Conservation (phyloP, 2,329 filamentous ascomycete genomes). For the Pseudocercospora fijiensis region DNA sequence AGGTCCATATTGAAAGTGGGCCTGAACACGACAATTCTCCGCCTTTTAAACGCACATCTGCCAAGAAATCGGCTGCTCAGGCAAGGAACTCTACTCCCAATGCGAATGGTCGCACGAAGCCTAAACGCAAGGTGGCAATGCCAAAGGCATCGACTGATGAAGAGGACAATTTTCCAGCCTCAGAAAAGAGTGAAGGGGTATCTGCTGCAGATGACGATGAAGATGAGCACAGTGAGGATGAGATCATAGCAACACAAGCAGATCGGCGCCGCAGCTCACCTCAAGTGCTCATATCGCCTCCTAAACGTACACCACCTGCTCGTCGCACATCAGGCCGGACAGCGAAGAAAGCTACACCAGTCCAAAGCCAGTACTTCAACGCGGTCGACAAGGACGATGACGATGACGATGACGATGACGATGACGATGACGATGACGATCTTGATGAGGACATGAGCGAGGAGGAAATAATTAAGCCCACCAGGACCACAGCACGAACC, state of each 20-base stretch:
- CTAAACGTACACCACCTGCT: constrained; percentile 13
- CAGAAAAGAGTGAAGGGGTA: neutral
- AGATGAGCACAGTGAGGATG: neutral
- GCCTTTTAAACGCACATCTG: neutral
- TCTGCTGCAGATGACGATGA: neutral
- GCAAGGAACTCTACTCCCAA: neutral
- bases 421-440: constrained; percentile 12
- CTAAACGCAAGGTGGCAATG: neutral
- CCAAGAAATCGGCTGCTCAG: neutral
- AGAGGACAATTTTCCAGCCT: neutral
- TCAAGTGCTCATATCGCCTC: constrained; percentile 29
- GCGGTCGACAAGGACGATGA: constrained; percentile 12
- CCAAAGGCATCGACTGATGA: neutral
- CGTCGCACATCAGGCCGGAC: constrained; percentile 10
- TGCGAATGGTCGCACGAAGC: neutral
- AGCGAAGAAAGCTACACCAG: constrained; percentile 31
- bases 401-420: constrained; percentile 12
- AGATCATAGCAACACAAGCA: constrained; percentile 5
- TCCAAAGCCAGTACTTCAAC: constrained; percentile 36
- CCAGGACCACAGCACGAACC: constrained; percentile 36
- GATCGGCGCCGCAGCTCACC: constrained; percentile 23
- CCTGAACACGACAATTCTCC: constrained; percentile 1
- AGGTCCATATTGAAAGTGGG: neutral
- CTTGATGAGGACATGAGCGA: constrained; percentile 24
- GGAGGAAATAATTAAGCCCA: constrained; percentile 34